These are phyloP conservation scores for Salix exigua DNA, from an alignment of 345 rosid genomes.

Conservation along the genomic window DNA sequence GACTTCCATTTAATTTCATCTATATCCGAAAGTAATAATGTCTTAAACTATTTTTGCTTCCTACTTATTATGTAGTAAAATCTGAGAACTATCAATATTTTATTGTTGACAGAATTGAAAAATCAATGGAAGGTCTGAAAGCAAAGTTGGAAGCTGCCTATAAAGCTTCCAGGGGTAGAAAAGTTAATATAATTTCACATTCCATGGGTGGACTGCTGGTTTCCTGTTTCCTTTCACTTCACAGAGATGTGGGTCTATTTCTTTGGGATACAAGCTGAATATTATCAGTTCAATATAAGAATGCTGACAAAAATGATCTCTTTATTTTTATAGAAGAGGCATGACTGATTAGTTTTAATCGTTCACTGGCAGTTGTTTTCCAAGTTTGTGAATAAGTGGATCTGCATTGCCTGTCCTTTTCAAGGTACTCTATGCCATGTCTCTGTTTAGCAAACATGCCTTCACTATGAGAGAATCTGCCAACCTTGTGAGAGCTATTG, in stretches of 20 bases:
- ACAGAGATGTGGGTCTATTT: constrained; percentile 51
- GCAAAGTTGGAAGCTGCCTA: constrained; percentile 69
- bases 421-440: constrained; percentile 53
- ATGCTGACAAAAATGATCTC: constrained; percentile 5
- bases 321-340: constrained; percentile 7
- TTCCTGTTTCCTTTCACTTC: constrained; percentile 65
- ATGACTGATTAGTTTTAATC: constrained; percentile 3
- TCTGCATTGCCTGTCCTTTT: constrained; percentile 81
- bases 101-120: constrained; percentile 51
- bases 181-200: constrained; percentile 74
- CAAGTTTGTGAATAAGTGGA: constrained; percentile 78
- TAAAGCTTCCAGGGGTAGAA: constrained; percentile 63
- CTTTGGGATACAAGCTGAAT: constrained; percentile 9
- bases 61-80: background rate
- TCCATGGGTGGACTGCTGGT: constrained; percentile 89
- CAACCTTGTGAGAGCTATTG: background rate
- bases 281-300: background rate
- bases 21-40: background rate
- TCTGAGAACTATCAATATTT: constrained; percentile 6
- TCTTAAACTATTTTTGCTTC: background rate
- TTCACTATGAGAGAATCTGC: no score
- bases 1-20: background rate
- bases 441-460: background rate
- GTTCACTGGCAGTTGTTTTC: constrained; percentile 58
- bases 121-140: constrained; percentile 55